Percentiles rank a stretch among this genome's conserved stretches.
Evolutionary conservation across 257 asterid species (phyloP).

Genomic region (Asclepias syriaca): DNA sequence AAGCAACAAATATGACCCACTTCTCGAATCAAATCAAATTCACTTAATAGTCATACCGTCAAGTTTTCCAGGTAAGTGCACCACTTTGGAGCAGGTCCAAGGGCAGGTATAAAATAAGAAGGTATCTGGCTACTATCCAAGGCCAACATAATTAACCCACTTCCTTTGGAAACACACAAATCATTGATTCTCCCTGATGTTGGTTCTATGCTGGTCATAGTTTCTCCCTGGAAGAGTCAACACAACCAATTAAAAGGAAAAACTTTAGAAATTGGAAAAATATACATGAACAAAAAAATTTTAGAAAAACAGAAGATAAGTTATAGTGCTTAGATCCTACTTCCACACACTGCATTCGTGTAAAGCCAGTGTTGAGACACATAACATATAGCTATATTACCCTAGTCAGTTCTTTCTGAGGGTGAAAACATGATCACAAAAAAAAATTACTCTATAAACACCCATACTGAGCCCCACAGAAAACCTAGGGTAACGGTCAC

Average conservation of each 20-base stretch:
- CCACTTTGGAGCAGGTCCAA: slow-evolving; percentile 99
- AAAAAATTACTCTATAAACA: not conserved
- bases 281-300: not conserved
- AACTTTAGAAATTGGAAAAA: slow-evolving; percentile 2
- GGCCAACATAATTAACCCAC: slow-evolving; percentile 81
- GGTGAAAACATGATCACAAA: not conserved
- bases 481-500: not conserved
- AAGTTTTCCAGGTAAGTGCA: slow-evolving; percentile 73
- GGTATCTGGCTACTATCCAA: slow-evolving; percentile 90
- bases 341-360: not conserved
- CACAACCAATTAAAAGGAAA: slow-evolving; percentile 19
- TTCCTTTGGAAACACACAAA: slow-evolving; percentile 66
- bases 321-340: not conserved
- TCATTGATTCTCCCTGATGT: slow-evolving; percentile 79
- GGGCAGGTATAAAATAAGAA: slow-evolving; percentile 87
- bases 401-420: not conserved
- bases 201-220: slow-evolving; percentile 94
- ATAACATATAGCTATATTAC: not conserved
- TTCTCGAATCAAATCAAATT: slow-evolving; percentile 10
- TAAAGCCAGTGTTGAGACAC: not conserved
- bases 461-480: not conserved
- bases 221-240: slow-evolving; percentile 69
- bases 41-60: slow-evolving; percentile 47
- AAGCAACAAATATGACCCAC: slow-evolving; percentile 3
- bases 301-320: not conserved